These are phyloP conservation scores for Hypoxylon lenormandii DNA, from an alignment of 495 filamentous ascomycete genomes.

Conservation along the genomic window DNA sequence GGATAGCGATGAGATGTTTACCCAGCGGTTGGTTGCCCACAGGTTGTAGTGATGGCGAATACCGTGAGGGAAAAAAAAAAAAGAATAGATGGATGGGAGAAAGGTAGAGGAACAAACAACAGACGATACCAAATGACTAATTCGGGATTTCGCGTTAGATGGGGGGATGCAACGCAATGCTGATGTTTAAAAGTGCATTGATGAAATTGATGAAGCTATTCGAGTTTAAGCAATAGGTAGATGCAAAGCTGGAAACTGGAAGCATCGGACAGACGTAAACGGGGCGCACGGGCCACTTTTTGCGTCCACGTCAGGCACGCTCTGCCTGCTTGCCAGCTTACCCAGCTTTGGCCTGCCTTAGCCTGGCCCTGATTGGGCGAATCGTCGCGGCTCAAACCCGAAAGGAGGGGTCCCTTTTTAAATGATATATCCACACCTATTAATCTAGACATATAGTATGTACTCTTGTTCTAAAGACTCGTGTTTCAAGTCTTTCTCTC, in stretches of 20 bases:
- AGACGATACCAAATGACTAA: neutral
- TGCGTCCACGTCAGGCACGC: constrained; percentile 54
- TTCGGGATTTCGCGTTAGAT: neutral
- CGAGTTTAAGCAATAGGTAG: neutral
- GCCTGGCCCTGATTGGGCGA: no score
- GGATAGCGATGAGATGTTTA: constrained; percentile 7
- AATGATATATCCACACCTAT: no score
- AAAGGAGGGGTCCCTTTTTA: neutral
- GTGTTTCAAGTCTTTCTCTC: no score
- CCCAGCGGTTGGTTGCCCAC: neutral
- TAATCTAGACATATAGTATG: no score
- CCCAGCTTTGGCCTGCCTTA: no score
- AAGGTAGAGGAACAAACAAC: constrained; percentile 13
- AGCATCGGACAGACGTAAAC: constrained; percentile 7
- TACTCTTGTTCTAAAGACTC: no score
- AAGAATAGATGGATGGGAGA: constrained; percentile 11
- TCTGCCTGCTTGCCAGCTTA: constrained; percentile 46
- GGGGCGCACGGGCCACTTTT: constrained; percentile 20
- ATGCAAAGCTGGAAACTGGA: neutral
- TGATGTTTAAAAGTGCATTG: no score
- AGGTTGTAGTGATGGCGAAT: neutral
- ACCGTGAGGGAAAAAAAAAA: constrained; percentile 1
- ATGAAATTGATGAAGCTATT: constrained; percentile 24
- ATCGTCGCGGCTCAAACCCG: no score
- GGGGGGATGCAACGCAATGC: no score